Evolutionary conservation across 179 eudicot genomes (phyloP).

Genomic region (Spergularia azorica): DNA sequence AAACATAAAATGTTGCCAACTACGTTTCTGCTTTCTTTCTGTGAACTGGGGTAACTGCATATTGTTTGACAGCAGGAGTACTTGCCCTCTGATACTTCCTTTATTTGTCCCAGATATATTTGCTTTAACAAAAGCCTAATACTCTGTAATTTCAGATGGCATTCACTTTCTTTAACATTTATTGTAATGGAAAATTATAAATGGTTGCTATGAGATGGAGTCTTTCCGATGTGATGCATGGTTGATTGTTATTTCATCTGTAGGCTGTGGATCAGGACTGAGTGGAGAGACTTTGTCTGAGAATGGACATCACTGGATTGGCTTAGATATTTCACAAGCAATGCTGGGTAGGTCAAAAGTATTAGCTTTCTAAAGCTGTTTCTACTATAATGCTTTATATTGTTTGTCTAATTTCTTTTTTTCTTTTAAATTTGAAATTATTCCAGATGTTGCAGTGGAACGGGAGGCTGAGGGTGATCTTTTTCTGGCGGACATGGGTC

Average conservation of each 20-base stretch:
- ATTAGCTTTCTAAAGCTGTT: neutral
- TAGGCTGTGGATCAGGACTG: slow-evolving; percentile 97
- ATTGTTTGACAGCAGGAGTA: no score
- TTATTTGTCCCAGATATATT: neutral
- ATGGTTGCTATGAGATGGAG: neutral
- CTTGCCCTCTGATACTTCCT: neutral
- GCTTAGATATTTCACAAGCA: slow-evolving; percentile 84
- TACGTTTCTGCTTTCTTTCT: neutral
- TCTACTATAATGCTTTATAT: neutral
- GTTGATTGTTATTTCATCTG: slow-evolving; percentile 16
- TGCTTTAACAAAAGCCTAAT: neutral
- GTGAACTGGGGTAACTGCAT: neutral
- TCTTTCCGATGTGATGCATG: neutral
- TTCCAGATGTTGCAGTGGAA: slow-evolving; percentile 77
- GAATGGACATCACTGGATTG: slow-evolving; percentile 92
- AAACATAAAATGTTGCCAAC: neutral
- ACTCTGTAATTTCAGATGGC: neutral
- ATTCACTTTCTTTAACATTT: neutral
- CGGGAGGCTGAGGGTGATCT: slow-evolving; percentile 94
- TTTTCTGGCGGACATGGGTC: slow-evolving; percentile 92
- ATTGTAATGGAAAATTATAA: neutral
- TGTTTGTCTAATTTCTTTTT: slow-evolving; percentile 18
- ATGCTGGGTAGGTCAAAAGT: slow-evolving; percentile 68
- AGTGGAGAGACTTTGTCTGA: slow-evolving; percentile 95
- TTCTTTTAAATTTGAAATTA: neutral